Percentiles rank a stretch among this genome's conserved stretches.
Evolutionary conservation across 805 yeast species (phyloP).

Genomic region (Sungouiozyma intestinalis): DNA sequence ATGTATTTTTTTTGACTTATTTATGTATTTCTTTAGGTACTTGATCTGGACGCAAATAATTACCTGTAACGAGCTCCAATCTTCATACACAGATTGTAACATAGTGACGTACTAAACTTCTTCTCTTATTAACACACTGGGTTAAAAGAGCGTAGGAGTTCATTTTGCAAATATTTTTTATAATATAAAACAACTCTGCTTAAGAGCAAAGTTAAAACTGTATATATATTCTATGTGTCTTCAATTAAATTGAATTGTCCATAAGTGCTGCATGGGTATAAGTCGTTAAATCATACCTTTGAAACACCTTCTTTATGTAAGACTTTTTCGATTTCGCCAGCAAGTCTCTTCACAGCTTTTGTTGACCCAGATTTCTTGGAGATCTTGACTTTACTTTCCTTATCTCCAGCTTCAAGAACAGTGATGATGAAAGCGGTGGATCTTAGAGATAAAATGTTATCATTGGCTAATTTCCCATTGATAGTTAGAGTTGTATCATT

Average conservation of each 20-base stretch:
- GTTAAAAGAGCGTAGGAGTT: too few species aligned
- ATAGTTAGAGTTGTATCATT: slow-evolving; percentile 36
- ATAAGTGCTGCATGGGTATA: neutral
- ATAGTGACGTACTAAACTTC: too few species aligned
- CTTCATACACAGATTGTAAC: too few species aligned
- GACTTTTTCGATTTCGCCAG: slow-evolving; percentile 54
- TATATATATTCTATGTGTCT: neutral
- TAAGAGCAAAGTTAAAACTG: neutral
- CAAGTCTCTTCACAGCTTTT: slow-evolving; percentile 49
- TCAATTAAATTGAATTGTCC: neutral
- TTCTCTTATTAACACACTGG: too few species aligned
- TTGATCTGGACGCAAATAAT: too few species aligned
- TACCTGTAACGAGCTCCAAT: too few species aligned
- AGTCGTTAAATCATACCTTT: neutral
- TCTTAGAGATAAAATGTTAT: slow-evolving; percentile 51
- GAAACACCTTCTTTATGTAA: slow-evolving; percentile 51
- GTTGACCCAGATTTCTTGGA: slow-evolving; percentile 56
- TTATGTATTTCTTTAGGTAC: too few species aligned
- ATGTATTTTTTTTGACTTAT: too few species aligned
- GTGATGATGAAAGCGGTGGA: slow-evolving; percentile 53
- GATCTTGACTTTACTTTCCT: slow-evolving; percentile 45
- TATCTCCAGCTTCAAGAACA: slow-evolving; percentile 34
- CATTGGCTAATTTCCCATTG: slow-evolving; percentile 52
- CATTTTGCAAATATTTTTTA: neutral
- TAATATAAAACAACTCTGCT: neutral